Percentiles rank a stretch among this genome's conserved stretches.
phyloP scores from a whole-genome alignment of 1,284 basidiomycete genomes.

The Marasmius sp. region DNA sequence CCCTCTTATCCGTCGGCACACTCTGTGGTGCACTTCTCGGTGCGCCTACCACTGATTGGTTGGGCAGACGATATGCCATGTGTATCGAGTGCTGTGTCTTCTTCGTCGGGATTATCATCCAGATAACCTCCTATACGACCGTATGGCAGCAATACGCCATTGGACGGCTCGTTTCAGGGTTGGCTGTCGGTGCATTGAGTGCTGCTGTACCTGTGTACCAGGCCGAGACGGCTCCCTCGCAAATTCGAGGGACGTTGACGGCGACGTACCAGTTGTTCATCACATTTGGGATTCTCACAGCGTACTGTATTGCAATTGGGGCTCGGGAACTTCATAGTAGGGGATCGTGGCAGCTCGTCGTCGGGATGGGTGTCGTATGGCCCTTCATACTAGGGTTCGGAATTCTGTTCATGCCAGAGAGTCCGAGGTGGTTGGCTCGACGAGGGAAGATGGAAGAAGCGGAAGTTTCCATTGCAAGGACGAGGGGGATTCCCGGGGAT shows the following conservation, averaged over 20 bases:
- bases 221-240: constrained; percentile 74
- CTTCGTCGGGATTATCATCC: constrained; percentile 67
- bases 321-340: constrained; percentile 46
- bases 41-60: constrained; percentile 62
- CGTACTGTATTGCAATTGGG: constrained; percentile 66
- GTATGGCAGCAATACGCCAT: constrained; percentile 68
- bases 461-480: neutral
- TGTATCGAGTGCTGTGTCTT: constrained; percentile 65
- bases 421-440: constrained; percentile 66
- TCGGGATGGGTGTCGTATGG: constrained; percentile 73
- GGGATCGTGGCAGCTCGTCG: constrained; percentile 66
- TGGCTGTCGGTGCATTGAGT: constrained; percentile 71
- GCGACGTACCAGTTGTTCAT: constrained; percentile 77
- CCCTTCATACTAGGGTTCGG: constrained; percentile 64
- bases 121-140: constrained; percentile 41
- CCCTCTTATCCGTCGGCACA: constrained; percentile 67
- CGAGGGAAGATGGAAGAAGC: constrained; percentile 32
- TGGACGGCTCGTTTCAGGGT: constrained; percentile 67
- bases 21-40: constrained; percentile 60
- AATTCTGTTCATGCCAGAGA: constrained; percentile 78
- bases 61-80: constrained; percentile 77
- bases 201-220: constrained; percentile 82
- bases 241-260: constrained; percentile 77
- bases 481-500: neutral
- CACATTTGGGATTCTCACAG: constrained; percentile 75